These are phyloP conservation scores for Lathyrus aphaca DNA, from an alignment of 306 rosid species.

Conservation along the genomic window DNA sequence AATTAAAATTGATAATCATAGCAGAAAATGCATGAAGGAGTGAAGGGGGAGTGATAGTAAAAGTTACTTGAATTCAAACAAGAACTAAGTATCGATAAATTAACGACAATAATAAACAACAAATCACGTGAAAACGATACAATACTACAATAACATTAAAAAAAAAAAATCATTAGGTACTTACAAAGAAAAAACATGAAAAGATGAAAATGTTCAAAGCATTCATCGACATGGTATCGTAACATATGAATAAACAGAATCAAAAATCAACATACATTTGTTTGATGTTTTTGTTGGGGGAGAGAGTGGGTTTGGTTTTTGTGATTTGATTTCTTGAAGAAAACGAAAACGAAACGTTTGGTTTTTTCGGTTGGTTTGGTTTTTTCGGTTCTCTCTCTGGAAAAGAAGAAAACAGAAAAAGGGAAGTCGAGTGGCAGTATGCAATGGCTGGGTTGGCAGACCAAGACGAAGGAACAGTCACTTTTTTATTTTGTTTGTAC, in stretches of 20 bases:
- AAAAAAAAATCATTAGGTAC: neutral
- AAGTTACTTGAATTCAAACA: neutral
- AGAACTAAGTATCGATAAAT: neutral
- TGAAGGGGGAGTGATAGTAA: constrained; percentile 15
- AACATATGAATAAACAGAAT: neutral
- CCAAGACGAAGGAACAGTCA: neutral
- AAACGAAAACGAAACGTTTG: neutral
- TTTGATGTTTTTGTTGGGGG: neutral
- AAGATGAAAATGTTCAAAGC: neutral
- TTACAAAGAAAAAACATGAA: neutral
- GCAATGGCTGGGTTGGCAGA: neutral
- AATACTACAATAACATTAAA: neutral
- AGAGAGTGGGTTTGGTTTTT: neutral
- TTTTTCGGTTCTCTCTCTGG: neutral
- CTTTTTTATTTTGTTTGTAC: neutral
- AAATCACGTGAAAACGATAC: neutral
- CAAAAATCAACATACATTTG: neutral
- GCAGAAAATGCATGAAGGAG: constrained; percentile 3
- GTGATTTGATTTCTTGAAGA: neutral
- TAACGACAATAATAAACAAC: constrained; percentile 1
- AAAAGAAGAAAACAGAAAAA: neutral
- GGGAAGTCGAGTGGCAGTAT: neutral
- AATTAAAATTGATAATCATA: neutral
- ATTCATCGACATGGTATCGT: neutral
- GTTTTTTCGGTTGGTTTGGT: neutral